Evolutionary conservation across 2,329 filamentous ascomycete species (phyloP), one percentile per base, ranked within the genome.

Genomic region (Boeremia lycopersici): DNA sequence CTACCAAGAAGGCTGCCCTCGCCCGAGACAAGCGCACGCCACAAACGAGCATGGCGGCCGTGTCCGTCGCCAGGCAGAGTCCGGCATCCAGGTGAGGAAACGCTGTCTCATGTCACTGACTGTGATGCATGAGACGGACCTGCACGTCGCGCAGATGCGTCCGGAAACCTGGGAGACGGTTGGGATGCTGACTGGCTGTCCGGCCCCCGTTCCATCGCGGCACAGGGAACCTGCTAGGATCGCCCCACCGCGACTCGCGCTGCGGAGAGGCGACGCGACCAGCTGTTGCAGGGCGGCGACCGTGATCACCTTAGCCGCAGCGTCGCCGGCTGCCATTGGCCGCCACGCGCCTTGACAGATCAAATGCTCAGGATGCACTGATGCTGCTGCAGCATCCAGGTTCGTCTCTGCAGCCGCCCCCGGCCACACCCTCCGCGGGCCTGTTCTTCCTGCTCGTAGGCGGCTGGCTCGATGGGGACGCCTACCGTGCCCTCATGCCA

Each of bases 121-220:
- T 36, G 57, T 54, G 59, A 53, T 62, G 62, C 65, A 67, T 66
- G 63, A 59, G 54, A 61, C 63, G 44, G 60, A 48, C 46, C 51
- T 63, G 60, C 59, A 60, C 60, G 62, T 64, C 56, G 62, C 57
- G 59, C 60, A 60, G 54, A 57, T 59, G 46, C 48, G 48, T 57
- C 65, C 65, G 65, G 51, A 64, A 63, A 52, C 65, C 65, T 61
- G 65, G 65, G 48, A 65, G 57, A 53, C 49, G 64, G 64, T 45
- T 57, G 48, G 53, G 54, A 52, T 57, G 40, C 61, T 62, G 63
- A 63, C 50, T 63, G 60, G 55, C 46, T 34, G 26, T 45, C 30
- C 45, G 33, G 34, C 26, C 50, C 48, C 51, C 46, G 35, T 49
- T 26, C 38, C 46, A 49, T 45, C 31, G 52, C 52, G 52, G 52